Conservation (phyloP, 2,329 filamentous ascomycete genomes). For the Hortaea werneckii region DNA sequence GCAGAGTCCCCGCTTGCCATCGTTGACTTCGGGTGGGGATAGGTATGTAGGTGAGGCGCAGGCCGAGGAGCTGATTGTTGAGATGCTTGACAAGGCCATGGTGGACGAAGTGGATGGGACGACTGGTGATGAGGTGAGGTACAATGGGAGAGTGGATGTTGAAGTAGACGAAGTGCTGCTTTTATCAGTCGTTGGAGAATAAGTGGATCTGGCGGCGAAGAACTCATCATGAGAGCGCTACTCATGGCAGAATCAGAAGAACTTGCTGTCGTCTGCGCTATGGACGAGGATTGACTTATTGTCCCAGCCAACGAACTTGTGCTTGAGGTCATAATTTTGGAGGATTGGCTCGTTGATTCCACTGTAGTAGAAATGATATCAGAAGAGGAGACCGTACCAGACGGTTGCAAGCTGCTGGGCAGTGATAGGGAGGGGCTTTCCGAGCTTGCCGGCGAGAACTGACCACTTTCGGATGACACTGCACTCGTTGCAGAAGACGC, state of each 20-base stretch:
- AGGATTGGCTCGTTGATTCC: not conserved
- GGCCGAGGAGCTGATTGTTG: not conserved
- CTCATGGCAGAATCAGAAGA: not conserved
- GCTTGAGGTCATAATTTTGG: not conserved
- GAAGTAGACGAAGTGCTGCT: not conserved
- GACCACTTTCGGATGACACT: too few relatives aligned
- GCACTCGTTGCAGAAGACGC: too few relatives aligned
- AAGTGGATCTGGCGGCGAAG: not conserved
- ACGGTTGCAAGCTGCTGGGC: not conserved
- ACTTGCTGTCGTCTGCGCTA: not conserved
- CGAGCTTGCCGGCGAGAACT: too few relatives aligned
- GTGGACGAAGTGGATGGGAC: not conserved
- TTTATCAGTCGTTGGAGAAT: not conserved
- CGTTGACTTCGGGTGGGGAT: constrained; percentile 7
- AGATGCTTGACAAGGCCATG: not conserved
- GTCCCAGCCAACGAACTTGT: not conserved
- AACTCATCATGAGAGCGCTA: not conserved
- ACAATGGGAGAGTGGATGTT: not conserved
- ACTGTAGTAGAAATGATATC: not conserved
- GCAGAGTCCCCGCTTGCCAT: constrained; percentile 52
- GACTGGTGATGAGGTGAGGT: not conserved
- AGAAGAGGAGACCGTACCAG: not conserved
- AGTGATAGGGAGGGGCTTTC: too few relatives aligned
- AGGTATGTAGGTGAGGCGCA: not conserved
- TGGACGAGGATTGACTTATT: not conserved